phyloP scores from a whole-genome alignment of 2,329 filamentous ascomycete species.

The Claviceps digitariae region DNA sequence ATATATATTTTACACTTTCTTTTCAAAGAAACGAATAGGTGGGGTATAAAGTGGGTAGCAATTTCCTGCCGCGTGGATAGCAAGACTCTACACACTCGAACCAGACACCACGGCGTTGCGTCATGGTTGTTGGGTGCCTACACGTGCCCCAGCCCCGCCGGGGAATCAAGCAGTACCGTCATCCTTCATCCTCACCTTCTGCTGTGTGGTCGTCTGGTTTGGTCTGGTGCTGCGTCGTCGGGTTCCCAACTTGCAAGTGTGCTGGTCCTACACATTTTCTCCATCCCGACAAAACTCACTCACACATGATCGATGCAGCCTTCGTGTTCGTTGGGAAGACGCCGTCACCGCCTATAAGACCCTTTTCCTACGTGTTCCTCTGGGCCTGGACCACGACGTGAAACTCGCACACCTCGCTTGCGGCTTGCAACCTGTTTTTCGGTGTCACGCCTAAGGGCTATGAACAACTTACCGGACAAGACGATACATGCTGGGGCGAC shows the following conservation, averaged over 20 bases:
- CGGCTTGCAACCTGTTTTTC: neutral
- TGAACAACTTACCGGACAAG: no score
- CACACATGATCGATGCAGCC: neutral
- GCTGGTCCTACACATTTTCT: neutral
- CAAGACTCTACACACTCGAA: no score
- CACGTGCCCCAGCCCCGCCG: neutral
- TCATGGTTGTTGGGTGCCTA: slow-evolving; percentile 20
- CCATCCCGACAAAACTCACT: neutral
- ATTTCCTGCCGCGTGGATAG: no score
- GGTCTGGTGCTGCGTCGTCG: no score
- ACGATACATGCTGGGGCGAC: neutral
- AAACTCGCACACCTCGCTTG: neutral
- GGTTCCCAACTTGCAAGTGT: neutral
- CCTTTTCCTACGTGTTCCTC: neutral
- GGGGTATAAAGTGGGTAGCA: no score
- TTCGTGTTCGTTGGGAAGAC: neutral
- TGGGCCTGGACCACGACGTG: neutral
- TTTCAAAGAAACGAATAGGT: no score
- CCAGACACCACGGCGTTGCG: slow-evolving; percentile 14
- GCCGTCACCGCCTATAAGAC: neutral
- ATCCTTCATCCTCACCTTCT: neutral
- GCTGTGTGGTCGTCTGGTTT: neutral
- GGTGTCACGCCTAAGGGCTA: no score
- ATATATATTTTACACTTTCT: no score
- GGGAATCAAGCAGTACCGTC: neutral